Evolutionary conservation across 768 basidiomycete genomes (phyloP), one percentile per base, ranked within the genome.

Genomic region (Lanmaoa rubissima): DNA sequence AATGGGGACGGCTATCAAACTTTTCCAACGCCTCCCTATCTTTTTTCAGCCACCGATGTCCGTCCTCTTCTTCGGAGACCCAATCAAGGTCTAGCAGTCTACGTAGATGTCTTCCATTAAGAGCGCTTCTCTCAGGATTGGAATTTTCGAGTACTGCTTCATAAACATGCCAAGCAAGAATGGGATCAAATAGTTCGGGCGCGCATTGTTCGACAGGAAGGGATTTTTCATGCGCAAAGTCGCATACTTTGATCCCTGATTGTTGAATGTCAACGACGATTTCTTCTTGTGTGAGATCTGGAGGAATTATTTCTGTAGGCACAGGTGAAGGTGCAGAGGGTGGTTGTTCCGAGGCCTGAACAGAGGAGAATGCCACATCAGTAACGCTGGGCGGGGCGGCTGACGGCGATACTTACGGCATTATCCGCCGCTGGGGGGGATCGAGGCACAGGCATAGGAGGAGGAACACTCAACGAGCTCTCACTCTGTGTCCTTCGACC

Each of bases 221-320:
- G 2, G 54, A 24, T 11, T 43, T 26, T 55, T 72, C 72, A 24
- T 63, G 57, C 13, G 62, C 69, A 53, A 73, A 72, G 58, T 72
- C 70, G 70, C 71, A 61, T 40, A 71, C 67, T 61, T 63, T 71
- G 48, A 69, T 59, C 31, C 71, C 70, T 11, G 49, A 61, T 32
- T 55, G 57, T 44, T 71, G 65, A 24, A 71, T 70, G 13, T 72
- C 70, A 19, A 55, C 41, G n/a, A 72, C 70, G 7, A 73, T 73
- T 55, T 72, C 70, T 39, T 71, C 69, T 43, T 66, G 68, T 1
- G 69, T 72, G 38, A 71, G 70, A 47, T 72, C 70, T 14, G 55
- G 19, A n/a, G 72, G 53, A 14, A 73, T 68, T n/a, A 72, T 72
- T 51, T 72, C 70, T 10, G 70, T 72, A 4, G 70, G 68, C 0